Conservation (phyloP, 768 basidiomycete species). For the Coprinellus micaceus region DNA sequence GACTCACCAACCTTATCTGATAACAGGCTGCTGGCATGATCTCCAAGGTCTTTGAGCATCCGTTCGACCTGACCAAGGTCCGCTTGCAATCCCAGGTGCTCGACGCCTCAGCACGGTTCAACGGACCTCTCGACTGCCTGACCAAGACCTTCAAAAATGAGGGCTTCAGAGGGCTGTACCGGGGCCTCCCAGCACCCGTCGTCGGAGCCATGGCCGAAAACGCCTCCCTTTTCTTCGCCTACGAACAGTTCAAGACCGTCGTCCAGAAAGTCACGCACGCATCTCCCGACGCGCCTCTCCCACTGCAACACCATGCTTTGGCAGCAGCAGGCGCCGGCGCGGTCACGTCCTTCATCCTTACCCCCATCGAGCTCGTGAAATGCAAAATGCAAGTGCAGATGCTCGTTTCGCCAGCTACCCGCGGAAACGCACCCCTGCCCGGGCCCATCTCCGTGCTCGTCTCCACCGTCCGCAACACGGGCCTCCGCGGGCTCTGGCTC, state of each 20-base stretch:
- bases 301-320: constrained; percentile 66
- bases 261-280: constrained; percentile 43
- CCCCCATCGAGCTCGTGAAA: constrained; percentile 37
- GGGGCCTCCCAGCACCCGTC: constrained; percentile 94
- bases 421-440: constrained; percentile 38
- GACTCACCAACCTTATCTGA: not conserved
- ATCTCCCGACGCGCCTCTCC: constrained; percentile 42
- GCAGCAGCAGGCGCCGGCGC: constrained; percentile 89
- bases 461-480: constrained; percentile 59
- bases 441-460: constrained; percentile 71
- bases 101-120: constrained; percentile 55
- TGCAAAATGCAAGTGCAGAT: constrained; percentile 34
- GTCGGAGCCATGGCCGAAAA: constrained; percentile 94
- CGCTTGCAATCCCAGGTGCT: constrained; percentile 86
- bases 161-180: constrained; percentile 80
- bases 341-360: constrained; percentile 79
- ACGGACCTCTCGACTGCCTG: constrained; percentile 86
- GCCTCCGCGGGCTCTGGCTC: constrained; percentile 89
- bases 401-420: constrained; percentile 17
- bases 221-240: constrained; percentile 83
- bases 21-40: constrained; percentile 73
- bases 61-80: constrained; percentile 91
- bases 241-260: constrained; percentile 69
- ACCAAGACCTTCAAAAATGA: constrained; percentile 76
- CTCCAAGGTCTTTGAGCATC: constrained; percentile 87